These are phyloP conservation scores for Cladophialophora immunda DNA, from an alignment of 2,329 filamentous ascomycete species.

Conservation along the genomic window DNA sequence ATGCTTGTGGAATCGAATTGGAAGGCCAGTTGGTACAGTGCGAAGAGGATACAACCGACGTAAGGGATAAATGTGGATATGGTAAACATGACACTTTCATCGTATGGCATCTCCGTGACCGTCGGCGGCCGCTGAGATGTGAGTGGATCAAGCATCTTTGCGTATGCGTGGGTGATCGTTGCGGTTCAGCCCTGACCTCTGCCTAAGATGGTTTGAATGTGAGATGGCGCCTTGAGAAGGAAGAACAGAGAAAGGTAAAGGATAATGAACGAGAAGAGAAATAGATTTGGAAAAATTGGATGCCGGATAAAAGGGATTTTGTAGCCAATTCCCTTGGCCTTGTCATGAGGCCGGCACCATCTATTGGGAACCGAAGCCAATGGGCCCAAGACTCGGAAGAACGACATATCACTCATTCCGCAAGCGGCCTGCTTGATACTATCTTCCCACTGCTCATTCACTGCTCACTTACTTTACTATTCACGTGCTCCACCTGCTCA, in stretches of 20 bases:
- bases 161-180: slow-evolving; percentile 1
- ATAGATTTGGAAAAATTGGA: neutral
- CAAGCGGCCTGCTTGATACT: slow-evolving; percentile 7
- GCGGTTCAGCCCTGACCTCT: neutral
- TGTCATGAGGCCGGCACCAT: slow-evolving; percentile 7
- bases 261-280: neutral
- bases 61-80: slow-evolving; percentile 8
- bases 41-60: slow-evolving; percentile 2
- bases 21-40: slow-evolving; percentile 2
- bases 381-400: neutral
- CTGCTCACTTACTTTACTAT: neutral
- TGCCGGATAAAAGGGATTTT: slow-evolving; percentile 1
- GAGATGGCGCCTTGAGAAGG: neutral
- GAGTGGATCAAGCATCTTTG: slow-evolving; percentile 10
- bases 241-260: neutral
- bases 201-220: neutral
- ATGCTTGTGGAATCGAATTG: neutral
- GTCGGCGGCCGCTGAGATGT: neutral
- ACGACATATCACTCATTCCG: slow-evolving; percentile 4
- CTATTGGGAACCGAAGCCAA: slow-evolving; percentile 2
- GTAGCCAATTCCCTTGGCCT: neutral
- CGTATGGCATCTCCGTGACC: slow-evolving; percentile 10
- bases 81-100: slow-evolving; percentile 9
- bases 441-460: neutral
- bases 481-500: neutral